Conservation (phyloP, 495 filamentous ascomycete species). For the Talaromyces wortmannii region DNA sequence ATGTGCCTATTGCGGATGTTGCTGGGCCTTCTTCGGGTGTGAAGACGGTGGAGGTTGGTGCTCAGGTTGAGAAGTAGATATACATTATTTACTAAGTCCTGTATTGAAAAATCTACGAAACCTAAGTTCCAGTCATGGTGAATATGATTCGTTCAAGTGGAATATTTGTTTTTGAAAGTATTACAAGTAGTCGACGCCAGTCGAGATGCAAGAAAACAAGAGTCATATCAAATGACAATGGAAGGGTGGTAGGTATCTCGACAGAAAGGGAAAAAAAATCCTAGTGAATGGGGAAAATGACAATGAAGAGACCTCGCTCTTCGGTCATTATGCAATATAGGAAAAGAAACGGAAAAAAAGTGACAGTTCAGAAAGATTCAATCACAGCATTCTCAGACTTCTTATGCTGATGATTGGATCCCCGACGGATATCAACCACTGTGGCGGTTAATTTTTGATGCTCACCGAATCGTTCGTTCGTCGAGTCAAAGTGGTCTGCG, state of each 20-base stretch:
- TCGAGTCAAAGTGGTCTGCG: background rate
- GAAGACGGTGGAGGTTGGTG: background rate
- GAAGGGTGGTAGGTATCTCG: conserved; percentile 3
- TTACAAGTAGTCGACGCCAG: background rate
- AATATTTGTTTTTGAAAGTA: background rate
- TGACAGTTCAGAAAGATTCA: conserved; percentile 20
- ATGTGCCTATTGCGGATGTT: conserved; percentile 34
- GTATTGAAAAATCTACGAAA: background rate
- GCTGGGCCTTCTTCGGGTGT: background rate
- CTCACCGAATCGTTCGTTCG: conserved; percentile 1
- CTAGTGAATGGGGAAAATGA: background rate
- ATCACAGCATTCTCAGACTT: conserved; percentile 31
- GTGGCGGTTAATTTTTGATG: conserved; percentile 15
- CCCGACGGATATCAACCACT: conserved; percentile 21
- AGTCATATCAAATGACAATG: background rate
- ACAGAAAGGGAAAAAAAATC: background rate
- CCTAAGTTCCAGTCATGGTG: background rate
- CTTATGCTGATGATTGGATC: conserved; percentile 20
- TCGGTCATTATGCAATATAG: background rate
- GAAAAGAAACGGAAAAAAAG: background rate
- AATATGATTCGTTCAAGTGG: background rate
- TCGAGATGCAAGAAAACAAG: no score
- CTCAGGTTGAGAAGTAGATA: conserved; percentile 9
- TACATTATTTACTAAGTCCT: background rate
- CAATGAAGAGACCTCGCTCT: background rate